Base-by-base conservation (phyloP, 306 rosid species). In the Vigna unguiculata region DNA sequence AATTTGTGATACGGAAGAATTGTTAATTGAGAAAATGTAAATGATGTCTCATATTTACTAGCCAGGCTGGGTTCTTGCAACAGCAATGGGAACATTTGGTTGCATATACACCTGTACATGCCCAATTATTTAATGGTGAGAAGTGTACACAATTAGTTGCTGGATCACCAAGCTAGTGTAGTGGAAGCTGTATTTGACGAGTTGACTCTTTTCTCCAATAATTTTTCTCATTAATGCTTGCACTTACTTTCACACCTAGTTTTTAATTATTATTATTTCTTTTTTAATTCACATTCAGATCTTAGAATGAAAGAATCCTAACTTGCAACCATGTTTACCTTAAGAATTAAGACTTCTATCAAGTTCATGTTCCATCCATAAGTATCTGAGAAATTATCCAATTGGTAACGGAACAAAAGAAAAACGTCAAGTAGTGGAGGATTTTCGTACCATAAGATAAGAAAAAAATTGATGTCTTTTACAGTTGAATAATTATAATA, bases 181-280 rank as follows among this genome's bases (percentile, higher is more conserved):
- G 54, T 78, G 46, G 69, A 67, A 11, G 61, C 5, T 75, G 59
- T 51, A 36, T 47, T 69, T 63, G 76, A 55, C 41, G 5, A 62
- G 71, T 84, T 84, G 80, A 84, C 87, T 80, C 80, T 43, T 70
- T 62, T 64, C 9, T 60, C 58, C 72, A 71, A 77, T 72, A 30
- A 79, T 79, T 75, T 19, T 54, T 74, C 28, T 55, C 81, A 69
- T 79, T 75, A 79, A 53, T 83, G 81, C 71, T 19, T 41, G 74
- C 86, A 61, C 74, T 75, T 51, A 46, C 46, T 79, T 75, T 32
- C 67, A 69, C 46, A 46, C 63, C 52, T 59, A 0, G 19, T 62
- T 67, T 74, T 6, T 74, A 30, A 30, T 34, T 34, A 7, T 34
- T 34, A 34, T 17, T 40, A 40, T 40, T 9, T n/a, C 6, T 49